Base-by-base conservation (phyloP, 768 basidiomycete genomes). In the Naganishia vishniacii region DNA sequence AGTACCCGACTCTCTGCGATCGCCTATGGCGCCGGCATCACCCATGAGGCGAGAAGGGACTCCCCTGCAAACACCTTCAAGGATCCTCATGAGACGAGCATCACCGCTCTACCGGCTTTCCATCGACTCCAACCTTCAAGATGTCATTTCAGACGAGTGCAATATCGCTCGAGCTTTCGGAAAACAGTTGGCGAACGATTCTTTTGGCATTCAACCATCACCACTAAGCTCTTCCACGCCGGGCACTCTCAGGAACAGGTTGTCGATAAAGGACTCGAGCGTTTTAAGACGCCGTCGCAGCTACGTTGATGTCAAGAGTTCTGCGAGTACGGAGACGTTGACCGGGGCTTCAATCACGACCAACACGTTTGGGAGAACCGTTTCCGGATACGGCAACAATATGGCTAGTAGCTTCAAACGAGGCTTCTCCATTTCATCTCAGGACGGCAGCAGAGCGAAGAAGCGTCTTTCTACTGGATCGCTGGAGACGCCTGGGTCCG, bases 61-160 rank as follows among this genome's bases (percentile, higher is more conserved):
- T 49, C 69, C 59, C 59, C 67, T 20, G 61, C 67, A 29, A 62
- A 67, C 60, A 31, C 53, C 64, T 13, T 63, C 64, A 0, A 72
- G 68, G 4, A 70, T 75, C 46, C 64, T 73, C 3, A 65, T 75
- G 37, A 65, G 70, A 37, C 59, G 73, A 29, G 71, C 73, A 12
- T 69, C 73, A 2, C 65, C 69, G 28, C 53, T 61, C 11, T 71
- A 73, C 42, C 70, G 75, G 1, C 53, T 72, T 29, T 49, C 68
- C 16, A 72, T 77, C 31, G 65, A 61, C 31, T 56, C 34, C 5
- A 56, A 56, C 26, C 32, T 56, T 20, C 60, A 63, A 31, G 48
- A 66, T n/a, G 49, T 62, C 49, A 29, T 62, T 25, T 58, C 45
- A 20, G 45, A 61, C 44, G 65, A 62, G 20, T 53, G 48, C 44